A percentile compares a stretch with the other conserved stretches of the same genome.
Evolutionary conservation across 2,329 filamentous ascomycete genomes (phyloP).

Genomic region (Trichoderma simmonsii): DNA sequence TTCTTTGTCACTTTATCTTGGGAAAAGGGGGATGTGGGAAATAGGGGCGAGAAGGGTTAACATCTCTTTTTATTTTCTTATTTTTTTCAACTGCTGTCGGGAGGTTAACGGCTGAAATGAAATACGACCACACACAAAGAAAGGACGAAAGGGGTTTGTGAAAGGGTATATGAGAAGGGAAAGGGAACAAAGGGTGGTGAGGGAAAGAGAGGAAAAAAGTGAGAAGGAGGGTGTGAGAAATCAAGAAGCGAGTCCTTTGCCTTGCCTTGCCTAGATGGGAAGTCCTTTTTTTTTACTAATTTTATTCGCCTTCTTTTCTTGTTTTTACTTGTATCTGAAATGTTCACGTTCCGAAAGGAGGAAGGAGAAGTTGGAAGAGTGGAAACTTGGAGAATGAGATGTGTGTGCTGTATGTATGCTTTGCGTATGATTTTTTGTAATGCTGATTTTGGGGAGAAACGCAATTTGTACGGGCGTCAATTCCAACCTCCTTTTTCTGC

Average conservation of each 20-base stretch:
- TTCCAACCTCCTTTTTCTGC: background rate
- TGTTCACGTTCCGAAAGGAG: background rate
- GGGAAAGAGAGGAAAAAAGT: background rate
- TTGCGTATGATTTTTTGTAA: conserved; percentile 18
- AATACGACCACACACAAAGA: background rate
- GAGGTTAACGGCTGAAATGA: conserved; percentile 7
- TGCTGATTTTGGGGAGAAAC: conserved; percentile 6
- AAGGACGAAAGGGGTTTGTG: background rate
- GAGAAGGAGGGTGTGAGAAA: background rate
- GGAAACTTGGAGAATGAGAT: background rate
- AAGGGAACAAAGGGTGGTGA: background rate
- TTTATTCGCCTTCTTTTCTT: conserved; percentile 1
- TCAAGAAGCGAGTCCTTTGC: conserved; percentile 1
- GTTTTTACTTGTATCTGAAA: background rate
- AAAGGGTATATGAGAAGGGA: background rate
- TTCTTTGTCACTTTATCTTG: conserved; percentile 12
- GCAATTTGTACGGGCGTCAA: conserved; percentile 7
- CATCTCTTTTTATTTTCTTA: background rate
- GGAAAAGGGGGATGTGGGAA: background rate
- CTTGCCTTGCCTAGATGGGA: conserved; percentile 9
- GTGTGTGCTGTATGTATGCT: conserved; percentile 3
- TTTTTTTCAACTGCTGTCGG: background rate
- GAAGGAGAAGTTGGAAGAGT: background rate
- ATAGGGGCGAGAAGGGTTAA: background rate
- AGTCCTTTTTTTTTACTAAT: background rate